Base-by-base conservation (phyloP, 495 filamentous ascomycete species). In the Penicillium pulvis region DNA sequence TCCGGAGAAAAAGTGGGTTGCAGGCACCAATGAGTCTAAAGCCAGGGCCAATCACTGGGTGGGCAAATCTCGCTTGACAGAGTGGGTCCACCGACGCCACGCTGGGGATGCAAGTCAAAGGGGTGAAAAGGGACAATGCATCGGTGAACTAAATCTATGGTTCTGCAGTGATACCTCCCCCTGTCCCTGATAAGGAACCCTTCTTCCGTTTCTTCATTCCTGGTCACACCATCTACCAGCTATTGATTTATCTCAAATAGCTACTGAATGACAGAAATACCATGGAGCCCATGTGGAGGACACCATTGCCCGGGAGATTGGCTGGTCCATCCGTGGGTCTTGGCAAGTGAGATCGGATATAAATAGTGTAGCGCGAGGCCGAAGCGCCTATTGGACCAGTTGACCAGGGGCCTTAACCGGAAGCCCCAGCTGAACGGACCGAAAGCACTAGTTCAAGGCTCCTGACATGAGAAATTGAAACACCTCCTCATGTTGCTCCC, bases 1-100 rank as follows among this genome's bases (percentile, higher is more conserved):
- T 69, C 64, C 59, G 64, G 64, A 69, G 67, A 67, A 67, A 67
- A 69, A 67, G 64, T 59, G 67, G 67, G 50, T 55, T 67, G 30
- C 52, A 59, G 56, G 57, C 41, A 51, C 55, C 51, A 61, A 58
- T 58, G 58, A 67, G 56, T 61, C 52, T 61, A 58, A 62, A 53
- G 44, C 33, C 51, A 49, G 46, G 44, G 44, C 44, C 58, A 56
- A 60, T 61, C 59, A 56, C 39, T 48, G 50, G 61, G 28, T 36
- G 16, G 41, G 26, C 50, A 62, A 64, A 56, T 61, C 52, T 58
- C 58, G 58, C 55, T 65, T 65, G 55, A 44, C 52, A 20, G 17
- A 36, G 58, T 58, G 58, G 58, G 58, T 60, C 55, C 46, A 19
- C 17, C 35, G 28, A 55, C 61, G 61, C 61, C 61, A 64, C 61